These are phyloP conservation scores for Exserohilum turcica DNA, from an alignment of 2,329 filamentous ascomycete species.

Conservation along the genomic window DNA sequence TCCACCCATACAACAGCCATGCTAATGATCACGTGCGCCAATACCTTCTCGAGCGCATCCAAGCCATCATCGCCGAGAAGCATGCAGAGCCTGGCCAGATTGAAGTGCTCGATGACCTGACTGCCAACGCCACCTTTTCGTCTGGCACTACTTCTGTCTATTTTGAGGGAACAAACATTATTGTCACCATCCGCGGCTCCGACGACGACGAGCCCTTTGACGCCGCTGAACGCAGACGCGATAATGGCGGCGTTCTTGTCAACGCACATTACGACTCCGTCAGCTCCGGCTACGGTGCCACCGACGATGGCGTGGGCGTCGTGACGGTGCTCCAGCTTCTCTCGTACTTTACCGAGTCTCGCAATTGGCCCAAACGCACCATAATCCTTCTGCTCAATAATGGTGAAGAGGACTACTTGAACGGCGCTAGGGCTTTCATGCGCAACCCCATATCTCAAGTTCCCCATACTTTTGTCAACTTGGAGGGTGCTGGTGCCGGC, in stretches of 20 bases:
- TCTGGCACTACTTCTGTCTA: slow-evolving; percentile 65
- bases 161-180: slow-evolving; percentile 90
- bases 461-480: slow-evolving; percentile 86
- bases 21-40: slow-evolving; percentile 79
- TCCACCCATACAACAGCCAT: slow-evolving; percentile 87
- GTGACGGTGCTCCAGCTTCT: slow-evolving; percentile 85
- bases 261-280: slow-evolving; percentile 97
- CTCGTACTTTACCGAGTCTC: slow-evolving; percentile 75
- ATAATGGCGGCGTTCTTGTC: slow-evolving; percentile 79
- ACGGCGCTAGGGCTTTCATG: slow-evolving; percentile 83
- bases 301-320: slow-evolving; percentile 90
- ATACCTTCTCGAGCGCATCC: slow-evolving; percentile 74
- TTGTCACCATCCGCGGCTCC: slow-evolving; percentile 85
- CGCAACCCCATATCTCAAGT: slow-evolving; percentile 81
- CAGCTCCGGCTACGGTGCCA: slow-evolving; percentile 88
- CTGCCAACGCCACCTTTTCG: slow-evolving; percentile 77
- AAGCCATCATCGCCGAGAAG: slow-evolving; percentile 70
- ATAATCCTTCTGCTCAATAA: slow-evolving; percentile 91
- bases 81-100: slow-evolving; percentile 48
- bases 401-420: slow-evolving; percentile 89
- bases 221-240: slow-evolving; percentile 53
- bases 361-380: slow-evolving; percentile 75
- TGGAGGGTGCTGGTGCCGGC: slow-evolving; percentile 93
- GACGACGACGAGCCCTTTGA: slow-evolving; percentile 78
- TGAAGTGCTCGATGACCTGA: slow-evolving; percentile 77